Percentiles rank a stretch among this genome's conserved stretches.
Conservation (phyloP, 768 basidiomycete genomes). For the Mycena leptocephala region DNA sequence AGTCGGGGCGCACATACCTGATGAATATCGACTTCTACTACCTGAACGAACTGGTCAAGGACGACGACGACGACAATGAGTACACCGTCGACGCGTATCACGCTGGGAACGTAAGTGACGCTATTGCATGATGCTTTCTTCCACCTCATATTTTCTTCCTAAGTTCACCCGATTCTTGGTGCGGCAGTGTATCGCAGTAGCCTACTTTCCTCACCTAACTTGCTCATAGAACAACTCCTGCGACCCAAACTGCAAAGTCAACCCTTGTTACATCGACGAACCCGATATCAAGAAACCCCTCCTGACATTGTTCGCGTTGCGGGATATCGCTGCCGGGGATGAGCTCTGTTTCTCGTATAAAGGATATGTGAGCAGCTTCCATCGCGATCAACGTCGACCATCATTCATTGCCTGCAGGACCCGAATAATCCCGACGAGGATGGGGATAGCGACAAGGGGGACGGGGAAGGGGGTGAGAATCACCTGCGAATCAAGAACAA, state of each 20-base stretch:
- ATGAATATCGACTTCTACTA: conserved; percentile 89
- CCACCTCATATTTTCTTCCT: conserved; percentile 3
- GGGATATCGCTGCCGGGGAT: conserved; percentile 75
- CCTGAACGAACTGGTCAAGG: conserved; percentile 56
- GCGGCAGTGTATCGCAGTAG: conserved; percentile 41
- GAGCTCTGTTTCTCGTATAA: conserved; percentile 87
- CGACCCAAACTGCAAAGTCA: conserved; percentile 85
- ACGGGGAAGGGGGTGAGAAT: neutral
- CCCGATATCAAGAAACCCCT: conserved; percentile 80
- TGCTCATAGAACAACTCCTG: conserved; percentile 88
- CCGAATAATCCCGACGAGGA: conserved; percentile 8
- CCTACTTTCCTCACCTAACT: neutral
- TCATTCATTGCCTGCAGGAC: neutral
- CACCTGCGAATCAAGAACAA: neutral
- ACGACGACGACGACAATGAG: conserved; percentile 52
- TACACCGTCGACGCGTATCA: conserved; percentile 92
- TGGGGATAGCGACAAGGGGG: too few relatives aligned
- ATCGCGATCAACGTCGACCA: neutral
- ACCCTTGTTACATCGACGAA: conserved; percentile 87
- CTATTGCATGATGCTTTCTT: neutral
- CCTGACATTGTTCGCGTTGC: conserved; percentile 75
- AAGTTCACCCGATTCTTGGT: conserved; percentile 96
- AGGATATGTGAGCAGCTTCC: conserved; percentile 53
- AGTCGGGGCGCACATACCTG: conserved; percentile 83
- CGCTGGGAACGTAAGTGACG: conserved; percentile 80